phyloP scores from a whole-genome alignment of 805 yeast genomes.

The Zygoascus ofunaensis region DNA sequence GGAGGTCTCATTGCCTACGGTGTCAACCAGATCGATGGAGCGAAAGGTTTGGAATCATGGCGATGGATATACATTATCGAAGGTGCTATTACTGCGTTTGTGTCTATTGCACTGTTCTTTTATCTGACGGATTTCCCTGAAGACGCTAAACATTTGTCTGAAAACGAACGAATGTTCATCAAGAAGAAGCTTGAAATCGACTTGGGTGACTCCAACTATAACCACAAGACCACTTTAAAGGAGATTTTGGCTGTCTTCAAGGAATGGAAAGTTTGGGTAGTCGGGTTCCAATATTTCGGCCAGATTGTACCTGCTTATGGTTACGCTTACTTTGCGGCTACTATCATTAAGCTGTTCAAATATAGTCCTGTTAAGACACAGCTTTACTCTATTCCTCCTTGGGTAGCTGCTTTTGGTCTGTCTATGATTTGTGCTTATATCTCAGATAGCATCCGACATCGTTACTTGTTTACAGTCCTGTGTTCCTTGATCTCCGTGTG shows the following conservation, averaged over 20 bases:
- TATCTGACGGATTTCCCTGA: conserved; percentile 66
- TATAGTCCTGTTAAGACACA: conserved; percentile 67
- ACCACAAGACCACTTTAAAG: conserved; percentile 35
- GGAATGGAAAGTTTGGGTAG: conserved; percentile 49
- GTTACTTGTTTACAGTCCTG: conserved; percentile 23
- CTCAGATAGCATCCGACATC: conserved; percentile 45
- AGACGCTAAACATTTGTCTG: conserved; percentile 45
- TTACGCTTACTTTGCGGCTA: conserved; percentile 64
- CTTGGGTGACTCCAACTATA: conserved; percentile 42
- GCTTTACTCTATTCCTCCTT: conserved; percentile 76
- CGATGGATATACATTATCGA: conserved; percentile 49
- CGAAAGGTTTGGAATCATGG: conserved; percentile 41
- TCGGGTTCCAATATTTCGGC: conserved; percentile 56
- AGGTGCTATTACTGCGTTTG: conserved; percentile 32
- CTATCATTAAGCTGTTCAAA: conserved; percentile 53
- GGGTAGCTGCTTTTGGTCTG: conserved; percentile 66
- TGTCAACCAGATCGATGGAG: conserved; percentile 44
- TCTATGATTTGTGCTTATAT: conserved; percentile 51
- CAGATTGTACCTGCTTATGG: conserved; percentile 66
- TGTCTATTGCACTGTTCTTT: conserved; percentile 34
- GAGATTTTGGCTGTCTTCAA: conserved; percentile 45
- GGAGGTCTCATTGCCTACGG: conserved; percentile 65
- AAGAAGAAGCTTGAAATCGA: conserved; percentile 52
- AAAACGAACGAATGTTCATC: conserved; percentile 45
- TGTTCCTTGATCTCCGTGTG: conserved; percentile 34